A percentile compares a stretch with the other conserved stretches of the same genome.
Evolutionary conservation across 352 stramenopile species (phyloP).

Genomic region (Globisporangium parvum): DNA sequence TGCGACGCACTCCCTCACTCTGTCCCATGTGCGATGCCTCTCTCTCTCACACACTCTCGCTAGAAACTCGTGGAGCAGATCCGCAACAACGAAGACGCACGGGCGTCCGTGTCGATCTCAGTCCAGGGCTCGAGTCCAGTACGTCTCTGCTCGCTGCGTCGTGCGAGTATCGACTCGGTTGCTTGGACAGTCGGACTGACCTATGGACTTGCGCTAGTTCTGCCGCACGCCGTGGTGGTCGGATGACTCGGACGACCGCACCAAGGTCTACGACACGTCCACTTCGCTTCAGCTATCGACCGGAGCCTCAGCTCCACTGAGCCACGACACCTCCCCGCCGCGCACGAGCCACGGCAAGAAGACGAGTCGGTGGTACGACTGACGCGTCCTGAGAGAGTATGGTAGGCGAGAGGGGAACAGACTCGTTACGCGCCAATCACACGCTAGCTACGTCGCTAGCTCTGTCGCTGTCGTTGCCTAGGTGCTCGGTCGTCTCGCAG

Average conservation of each 20-base stretch:
- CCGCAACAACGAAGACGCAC: conserved; percentile 18
- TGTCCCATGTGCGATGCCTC: background rate
- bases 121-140: conserved; percentile 24
- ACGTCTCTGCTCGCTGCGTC: background rate
- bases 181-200: too few species aligned
- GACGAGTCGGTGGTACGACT: conserved; percentile 53
- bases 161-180: background rate
- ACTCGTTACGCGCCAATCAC: background rate
- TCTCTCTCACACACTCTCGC: background rate
- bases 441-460: background rate
- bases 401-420: too few species aligned
- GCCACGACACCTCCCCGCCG: background rate
- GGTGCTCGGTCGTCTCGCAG: background rate
- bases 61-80: conserved; percentile 24
- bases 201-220: conserved; percentile 9
- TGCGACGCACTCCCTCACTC: background rate
- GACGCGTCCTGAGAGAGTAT: too few species aligned
- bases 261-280: conserved; percentile 14
- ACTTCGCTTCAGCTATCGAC: conserved; percentile 13
- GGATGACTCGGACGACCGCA: conserved; percentile 25
- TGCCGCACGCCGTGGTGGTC: conserved; percentile 39
- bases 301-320: background rate
- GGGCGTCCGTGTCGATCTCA: conserved; percentile 15
- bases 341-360: conserved; percentile 30
- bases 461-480: background rate